Percentiles rank a stretch among this genome's conserved stretches.
Evolutionary conservation across 208 protist genomes (phyloP).

Genomic region (Angomonas ambiguus): DNA sequence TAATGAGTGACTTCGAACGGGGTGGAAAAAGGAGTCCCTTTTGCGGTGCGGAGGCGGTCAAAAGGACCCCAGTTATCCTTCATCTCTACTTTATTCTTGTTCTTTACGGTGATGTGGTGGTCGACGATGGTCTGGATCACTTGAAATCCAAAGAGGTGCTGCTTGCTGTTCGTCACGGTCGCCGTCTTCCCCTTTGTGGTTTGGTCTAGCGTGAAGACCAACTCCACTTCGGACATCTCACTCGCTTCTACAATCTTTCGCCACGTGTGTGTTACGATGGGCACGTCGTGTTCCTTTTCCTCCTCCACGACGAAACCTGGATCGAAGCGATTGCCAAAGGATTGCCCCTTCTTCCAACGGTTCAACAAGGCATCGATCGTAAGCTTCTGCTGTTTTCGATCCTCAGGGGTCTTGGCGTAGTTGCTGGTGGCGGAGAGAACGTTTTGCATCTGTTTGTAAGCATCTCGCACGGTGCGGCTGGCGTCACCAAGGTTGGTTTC

Average conservation of each 20-base stretch:
- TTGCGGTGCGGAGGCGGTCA: constrained; percentile 41
- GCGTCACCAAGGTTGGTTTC: constrained; percentile 53
- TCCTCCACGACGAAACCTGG: constrained; percentile 22
- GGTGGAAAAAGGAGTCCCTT: constrained; percentile 37
- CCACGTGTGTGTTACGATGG: constrained; percentile 69
- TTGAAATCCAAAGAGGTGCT: constrained; percentile 23
- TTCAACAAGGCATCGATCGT: not conserved
- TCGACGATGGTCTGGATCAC: constrained; percentile 40
- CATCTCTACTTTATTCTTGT: constrained; percentile 15
- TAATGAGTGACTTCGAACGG: constrained; percentile 48
- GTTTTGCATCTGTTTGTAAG: constrained; percentile 39
- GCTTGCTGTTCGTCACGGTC: not conserved
- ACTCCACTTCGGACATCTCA: constrained; percentile 66
- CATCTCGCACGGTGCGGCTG: constrained; percentile 40
- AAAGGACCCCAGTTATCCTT: constrained; percentile 43
- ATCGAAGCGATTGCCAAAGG: constrained; percentile 45
- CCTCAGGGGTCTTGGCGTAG: constrained; percentile 27
- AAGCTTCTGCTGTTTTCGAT: constrained; percentile 34
- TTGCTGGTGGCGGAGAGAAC: constrained; percentile 47
- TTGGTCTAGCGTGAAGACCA: constrained; percentile 52
- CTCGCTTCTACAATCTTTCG: constrained; percentile 61
- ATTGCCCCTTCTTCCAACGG: not conserved
- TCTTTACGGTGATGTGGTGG: constrained; percentile 27
- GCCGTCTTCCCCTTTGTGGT: not conserved
- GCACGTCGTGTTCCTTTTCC: constrained; percentile 19